Percentiles rank a stretch among this genome's conserved stretches.
Evolutionary conservation across 768 basidiomycete species (phyloP).

Genomic region (Suillus bovinus): DNA sequence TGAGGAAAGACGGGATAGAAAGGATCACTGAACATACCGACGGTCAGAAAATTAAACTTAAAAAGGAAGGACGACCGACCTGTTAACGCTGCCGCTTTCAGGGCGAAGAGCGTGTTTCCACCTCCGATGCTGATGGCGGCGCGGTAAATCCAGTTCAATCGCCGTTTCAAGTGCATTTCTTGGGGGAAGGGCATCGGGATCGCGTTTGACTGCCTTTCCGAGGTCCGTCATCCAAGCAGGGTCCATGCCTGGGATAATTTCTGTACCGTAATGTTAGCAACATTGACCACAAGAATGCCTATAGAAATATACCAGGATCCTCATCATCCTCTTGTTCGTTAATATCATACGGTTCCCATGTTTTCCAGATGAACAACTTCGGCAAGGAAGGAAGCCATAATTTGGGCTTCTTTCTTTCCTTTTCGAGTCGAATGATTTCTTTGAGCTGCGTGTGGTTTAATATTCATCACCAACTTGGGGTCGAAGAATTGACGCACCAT

Average conservation of each 20-base stretch:
- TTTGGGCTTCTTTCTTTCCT: conserved; percentile 36
- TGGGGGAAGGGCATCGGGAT: conserved; percentile 77
- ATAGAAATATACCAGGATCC: conserved; percentile 49
- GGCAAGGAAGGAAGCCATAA: conserved; percentile 59
- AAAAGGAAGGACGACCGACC: conserved; percentile 34
- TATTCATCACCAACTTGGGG: neutral
- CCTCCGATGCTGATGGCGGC: conserved; percentile 40
- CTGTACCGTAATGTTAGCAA: conserved; percentile 21
- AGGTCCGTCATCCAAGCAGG: conserved; percentile 47
- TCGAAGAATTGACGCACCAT: conserved; percentile 30
- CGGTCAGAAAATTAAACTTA: neutral
- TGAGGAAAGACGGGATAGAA: conserved; percentile 58
- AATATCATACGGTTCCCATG: conserved; percentile 47
- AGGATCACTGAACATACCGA: conserved; percentile 45
- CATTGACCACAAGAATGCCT: too few species aligned
- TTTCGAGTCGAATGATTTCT: conserved; percentile 57
- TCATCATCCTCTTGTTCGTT: conserved; percentile 60
- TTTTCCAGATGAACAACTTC: conserved; percentile 42
- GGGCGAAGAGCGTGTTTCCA: conserved; percentile 66
- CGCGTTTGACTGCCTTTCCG: conserved; percentile 55
- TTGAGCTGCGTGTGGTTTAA: conserved; percentile 44
- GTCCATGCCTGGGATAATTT: conserved; percentile 59
- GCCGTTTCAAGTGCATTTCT: conserved; percentile 54
- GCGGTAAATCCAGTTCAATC: conserved; percentile 47
- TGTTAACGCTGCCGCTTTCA: conserved; percentile 71